These are phyloP conservation scores for Durotheca rogersii DNA, from an alignment of 495 filamentous ascomycete genomes.

Conservation along the genomic window DNA sequence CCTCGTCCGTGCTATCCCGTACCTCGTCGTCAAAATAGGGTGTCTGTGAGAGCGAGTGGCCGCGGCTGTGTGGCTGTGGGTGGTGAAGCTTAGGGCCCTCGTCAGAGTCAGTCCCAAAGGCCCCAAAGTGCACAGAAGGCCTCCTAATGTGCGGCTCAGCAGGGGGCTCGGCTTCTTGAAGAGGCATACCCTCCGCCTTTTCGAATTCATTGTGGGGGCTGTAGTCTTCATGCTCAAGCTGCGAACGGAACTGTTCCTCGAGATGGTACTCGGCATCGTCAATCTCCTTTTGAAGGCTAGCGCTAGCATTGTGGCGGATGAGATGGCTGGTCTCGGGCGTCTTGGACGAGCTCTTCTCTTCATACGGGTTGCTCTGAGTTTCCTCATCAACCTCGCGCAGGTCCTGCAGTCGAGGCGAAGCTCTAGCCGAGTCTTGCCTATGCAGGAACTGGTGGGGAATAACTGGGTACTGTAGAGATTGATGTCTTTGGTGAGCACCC, in stretches of 20 bases:
- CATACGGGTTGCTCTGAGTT: slow-evolving; percentile 43
- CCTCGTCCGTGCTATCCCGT: slow-evolving; percentile 37
- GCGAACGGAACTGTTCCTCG: slow-evolving; percentile 69
- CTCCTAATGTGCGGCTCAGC: slow-evolving; percentile 37
- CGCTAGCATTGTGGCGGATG: slow-evolving; percentile 43
- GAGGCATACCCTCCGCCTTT: slow-evolving; percentile 24
- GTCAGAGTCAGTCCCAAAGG: slow-evolving; percentile 47
- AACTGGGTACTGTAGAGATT: slow-evolving; percentile 59
- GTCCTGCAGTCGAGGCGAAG: slow-evolving; percentile 58
- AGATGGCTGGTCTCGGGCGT: slow-evolving; percentile 47
- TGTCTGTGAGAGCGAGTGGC: slow-evolving; percentile 57
- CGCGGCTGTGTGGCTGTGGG: slow-evolving; percentile 61
- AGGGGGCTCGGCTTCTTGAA: slow-evolving; percentile 20
- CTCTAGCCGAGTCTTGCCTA: slow-evolving; percentile 50
- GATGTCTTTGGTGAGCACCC: slow-evolving; percentile 56
- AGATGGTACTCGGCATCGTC: slow-evolving; percentile 83
- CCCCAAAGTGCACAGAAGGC: slow-evolving; percentile 48
- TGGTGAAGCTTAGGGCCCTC: slow-evolving; percentile 56
- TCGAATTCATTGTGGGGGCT: slow-evolving; percentile 54
- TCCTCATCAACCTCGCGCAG: slow-evolving; percentile 57
- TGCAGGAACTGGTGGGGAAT: slow-evolving; percentile 55
- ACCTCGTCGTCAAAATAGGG: slow-evolving; percentile 48
- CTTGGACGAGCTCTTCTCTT: slow-evolving; percentile 52
- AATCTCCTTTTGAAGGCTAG: slow-evolving; percentile 77
- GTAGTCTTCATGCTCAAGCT: slow-evolving; percentile 67